These are phyloP conservation scores for Erigeron philadelphicus DNA, from an alignment of 140 eudicot genomes.

Conservation along the genomic window DNA sequence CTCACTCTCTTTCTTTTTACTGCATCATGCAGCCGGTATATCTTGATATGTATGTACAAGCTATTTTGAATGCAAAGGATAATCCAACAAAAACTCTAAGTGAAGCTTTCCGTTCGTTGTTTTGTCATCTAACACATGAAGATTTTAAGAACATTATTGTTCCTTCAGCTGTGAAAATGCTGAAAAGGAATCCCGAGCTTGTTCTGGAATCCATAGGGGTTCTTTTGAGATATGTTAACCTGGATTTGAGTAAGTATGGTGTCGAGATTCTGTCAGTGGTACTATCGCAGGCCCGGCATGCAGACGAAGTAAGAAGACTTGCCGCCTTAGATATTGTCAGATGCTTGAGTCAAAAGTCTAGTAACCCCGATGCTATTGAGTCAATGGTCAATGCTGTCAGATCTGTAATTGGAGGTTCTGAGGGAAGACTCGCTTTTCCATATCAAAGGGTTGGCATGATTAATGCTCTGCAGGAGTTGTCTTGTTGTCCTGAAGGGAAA, in stretches of 20 bases:
- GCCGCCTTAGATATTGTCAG: constrained; percentile 65
- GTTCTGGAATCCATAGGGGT: constrained; percentile 70
- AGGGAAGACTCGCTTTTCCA: constrained; percentile 94
- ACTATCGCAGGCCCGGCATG: constrained; percentile 84
- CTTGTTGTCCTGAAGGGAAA: constrained; percentile 76
- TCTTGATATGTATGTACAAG: constrained; percentile 74
- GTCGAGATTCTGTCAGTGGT: constrained; percentile 69
- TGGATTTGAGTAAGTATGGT: constrained; percentile 84
- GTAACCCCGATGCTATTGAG: constrained; percentile 85
- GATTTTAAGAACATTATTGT: constrained; percentile 62
- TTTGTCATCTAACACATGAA: constrained; percentile 61
- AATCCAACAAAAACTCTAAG: constrained; percentile 62
- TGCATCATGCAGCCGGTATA: constrained; percentile 54
- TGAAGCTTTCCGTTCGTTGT: constrained; percentile 76
- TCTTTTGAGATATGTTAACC: constrained; percentile 54
- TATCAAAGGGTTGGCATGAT: constrained; percentile 96
- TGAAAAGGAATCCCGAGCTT: constrained; percentile 94
- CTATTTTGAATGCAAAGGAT: constrained; percentile 73
- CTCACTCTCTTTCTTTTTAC: constrained; percentile 6
- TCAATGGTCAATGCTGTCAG: constrained; percentile 62
- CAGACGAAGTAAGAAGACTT: constrained; percentile 78
- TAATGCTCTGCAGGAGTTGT: constrained; percentile 60
- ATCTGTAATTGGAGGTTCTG: constrained; percentile 84
- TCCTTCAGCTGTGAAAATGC: constrained; percentile 87
- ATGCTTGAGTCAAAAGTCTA: constrained; percentile 72